These are phyloP conservation scores for Hydnum rufescens DNA, from an alignment of 768 basidiomycete species.

Conservation along the genomic window DNA sequence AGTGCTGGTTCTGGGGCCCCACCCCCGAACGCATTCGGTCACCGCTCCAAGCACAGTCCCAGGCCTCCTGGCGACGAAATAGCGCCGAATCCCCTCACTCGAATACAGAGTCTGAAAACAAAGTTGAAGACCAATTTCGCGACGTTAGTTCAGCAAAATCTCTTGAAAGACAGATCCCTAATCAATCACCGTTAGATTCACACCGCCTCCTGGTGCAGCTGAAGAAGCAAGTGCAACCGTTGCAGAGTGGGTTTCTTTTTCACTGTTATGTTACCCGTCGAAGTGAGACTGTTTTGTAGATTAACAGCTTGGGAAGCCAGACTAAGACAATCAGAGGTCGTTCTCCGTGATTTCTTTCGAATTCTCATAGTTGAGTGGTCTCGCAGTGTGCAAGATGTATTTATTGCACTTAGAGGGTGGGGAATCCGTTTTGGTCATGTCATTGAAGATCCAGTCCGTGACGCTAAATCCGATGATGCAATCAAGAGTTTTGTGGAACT, in stretches of 20 bases:
- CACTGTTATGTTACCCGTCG: background rate
- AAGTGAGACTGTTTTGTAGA: background rate
- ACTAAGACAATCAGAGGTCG: background rate
- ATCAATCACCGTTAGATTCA: background rate
- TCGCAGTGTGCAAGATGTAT: slow-evolving; percentile 28
- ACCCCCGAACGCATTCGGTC: no score
- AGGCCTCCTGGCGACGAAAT: background rate
- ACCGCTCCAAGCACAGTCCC: background rate
- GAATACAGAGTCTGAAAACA: background rate
- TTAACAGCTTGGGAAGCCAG: background rate
- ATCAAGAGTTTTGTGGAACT: background rate
- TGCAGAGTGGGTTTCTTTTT: background rate
- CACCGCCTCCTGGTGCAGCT: background rate
- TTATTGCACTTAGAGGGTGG: slow-evolving; percentile 38
- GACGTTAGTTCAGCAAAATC: background rate
- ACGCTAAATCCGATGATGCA: background rate
- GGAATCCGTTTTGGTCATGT: slow-evolving; percentile 30
- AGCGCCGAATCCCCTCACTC: background rate
- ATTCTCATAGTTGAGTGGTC: slow-evolving; percentile 37
- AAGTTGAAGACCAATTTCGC: background rate
- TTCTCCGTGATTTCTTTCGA: background rate
- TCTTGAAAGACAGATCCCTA: no score
- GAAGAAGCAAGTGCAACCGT: background rate
- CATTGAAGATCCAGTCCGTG: slow-evolving; percentile 23
- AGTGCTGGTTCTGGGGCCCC: background rate